Percentiles rank a stretch among this genome's conserved stretches.
These are phyloP conservation scores for Taiozyma sp. DNA, from an alignment of 1,139 yeast species.

Conservation along the genomic window DNA sequence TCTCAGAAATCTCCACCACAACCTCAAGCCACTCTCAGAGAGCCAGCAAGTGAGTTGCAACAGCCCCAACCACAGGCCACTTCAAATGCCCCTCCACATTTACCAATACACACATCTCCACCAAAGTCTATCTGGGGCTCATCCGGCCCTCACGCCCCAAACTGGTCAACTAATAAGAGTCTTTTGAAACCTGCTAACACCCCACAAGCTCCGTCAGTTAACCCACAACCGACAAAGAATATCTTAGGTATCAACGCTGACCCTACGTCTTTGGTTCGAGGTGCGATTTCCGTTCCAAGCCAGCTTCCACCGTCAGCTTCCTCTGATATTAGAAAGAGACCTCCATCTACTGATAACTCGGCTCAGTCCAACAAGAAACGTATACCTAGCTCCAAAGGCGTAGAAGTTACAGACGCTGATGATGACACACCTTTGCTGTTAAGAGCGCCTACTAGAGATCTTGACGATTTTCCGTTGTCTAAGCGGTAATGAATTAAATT, in stretches of 20 bases:
- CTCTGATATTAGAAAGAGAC: slow-evolving; percentile 3
- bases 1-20: not conserved
- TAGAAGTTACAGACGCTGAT: slow-evolving; percentile 3
- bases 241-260: slow-evolving; percentile 7
- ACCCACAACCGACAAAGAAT: not conserved
- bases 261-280: not conserved
- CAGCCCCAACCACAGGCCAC: not conserved
- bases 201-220: not conserved
- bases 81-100: not conserved
- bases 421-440: slow-evolving; percentile 6
- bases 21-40: not conserved
- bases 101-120: not conserved
- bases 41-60: not conserved
- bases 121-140: not conserved
- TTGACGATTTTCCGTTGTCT: not conserved
- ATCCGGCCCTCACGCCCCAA: slow-evolving; percentile 1
- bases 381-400: not conserved
- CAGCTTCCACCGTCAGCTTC: not conserved
- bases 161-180: slow-evolving; percentile 5
- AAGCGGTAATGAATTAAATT: not conserved
- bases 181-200: slow-evolving; percentile 1
- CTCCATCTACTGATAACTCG: not conserved
- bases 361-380: slow-evolving; percentile 4
- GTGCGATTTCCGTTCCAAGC: not conserved
- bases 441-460: not conserved